Conservation (phyloP, 2,329 filamentous ascomycete genomes). For the Colletotrichum orbiculare region DNA sequence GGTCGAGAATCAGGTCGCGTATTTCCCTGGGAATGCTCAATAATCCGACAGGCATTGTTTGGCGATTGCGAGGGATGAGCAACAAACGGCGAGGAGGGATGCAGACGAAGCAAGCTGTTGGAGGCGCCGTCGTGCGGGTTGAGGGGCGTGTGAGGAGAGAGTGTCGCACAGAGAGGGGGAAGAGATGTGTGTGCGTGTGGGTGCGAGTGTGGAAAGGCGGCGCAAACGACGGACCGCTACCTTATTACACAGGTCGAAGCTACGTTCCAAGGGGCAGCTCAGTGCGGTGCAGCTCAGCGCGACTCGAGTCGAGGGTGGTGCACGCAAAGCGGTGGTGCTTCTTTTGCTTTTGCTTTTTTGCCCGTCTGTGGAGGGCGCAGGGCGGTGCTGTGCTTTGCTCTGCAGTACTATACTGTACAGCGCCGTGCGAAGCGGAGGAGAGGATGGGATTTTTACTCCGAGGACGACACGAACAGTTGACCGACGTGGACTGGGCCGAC, state of each 20-base stretch:
- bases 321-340: not conserved
- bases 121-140: too few species aligned
- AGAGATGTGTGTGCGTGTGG: too few species aligned
- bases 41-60: constrained; percentile 32
- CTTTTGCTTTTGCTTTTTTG: too few species aligned
- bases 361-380: too few species aligned
- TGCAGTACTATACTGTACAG: too few species aligned
- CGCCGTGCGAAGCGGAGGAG: not conserved
- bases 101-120: not conserved
- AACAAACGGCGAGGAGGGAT: not conserved
- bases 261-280: too few species aligned
- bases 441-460: constrained; percentile 22
- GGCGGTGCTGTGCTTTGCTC: too few species aligned
- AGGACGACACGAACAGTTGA: not conserved
- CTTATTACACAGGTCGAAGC: too few species aligned
- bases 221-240: too few species aligned
- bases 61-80: not conserved
- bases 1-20: constrained; percentile 36
- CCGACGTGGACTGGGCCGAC: not conserved
- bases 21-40: constrained; percentile 36
- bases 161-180: too few species aligned
- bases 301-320: not conserved
- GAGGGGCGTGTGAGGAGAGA: too few species aligned
- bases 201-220: too few species aligned
- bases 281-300: not conserved